Percentiles rank a stretch among this genome's conserved stretches.
Evolutionary conservation across 2,329 filamentous ascomycete genomes (phyloP).

Genomic region (Pseudogymnoascus sp.): DNA sequence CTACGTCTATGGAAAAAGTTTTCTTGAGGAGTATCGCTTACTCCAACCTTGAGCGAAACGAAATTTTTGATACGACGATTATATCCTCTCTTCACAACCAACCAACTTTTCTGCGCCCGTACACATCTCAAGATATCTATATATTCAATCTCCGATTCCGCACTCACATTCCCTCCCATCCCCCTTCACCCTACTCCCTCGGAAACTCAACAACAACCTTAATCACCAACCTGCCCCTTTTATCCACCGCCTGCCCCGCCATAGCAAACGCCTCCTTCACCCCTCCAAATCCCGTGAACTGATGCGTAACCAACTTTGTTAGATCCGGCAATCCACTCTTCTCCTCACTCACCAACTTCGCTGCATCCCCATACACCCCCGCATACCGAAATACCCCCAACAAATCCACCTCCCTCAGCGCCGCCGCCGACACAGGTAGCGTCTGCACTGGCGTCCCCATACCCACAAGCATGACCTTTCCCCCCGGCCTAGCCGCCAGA

Average conservation of each 20-base stretch:
- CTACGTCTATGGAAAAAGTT: too few species aligned
- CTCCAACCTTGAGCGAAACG: too few species aligned
- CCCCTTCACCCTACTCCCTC: constrained; percentile 44
- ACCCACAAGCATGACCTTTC: constrained; percentile 78
- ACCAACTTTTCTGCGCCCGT: too few species aligned
- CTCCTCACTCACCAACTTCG: constrained; percentile 62
- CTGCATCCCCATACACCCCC: constrained; percentile 59
- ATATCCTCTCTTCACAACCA: too few species aligned
- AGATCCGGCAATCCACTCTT: background rate
- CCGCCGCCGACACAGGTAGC: constrained; percentile 87
- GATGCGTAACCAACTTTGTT: background rate
- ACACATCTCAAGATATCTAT: too few species aligned
- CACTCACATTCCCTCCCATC: background rate
- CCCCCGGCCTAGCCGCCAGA: constrained; percentile 61
- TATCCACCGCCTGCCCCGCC: constrained; percentile 78
- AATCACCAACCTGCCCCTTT: constrained; percentile 71
- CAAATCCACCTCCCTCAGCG: constrained; percentile 78
- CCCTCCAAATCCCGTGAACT: constrained; percentile 50
- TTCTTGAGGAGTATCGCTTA: too few species aligned
- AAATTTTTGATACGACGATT: too few species aligned
- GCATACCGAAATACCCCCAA: constrained; percentile 88
- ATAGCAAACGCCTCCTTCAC: constrained; percentile 69
- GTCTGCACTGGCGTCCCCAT: constrained; percentile 84
- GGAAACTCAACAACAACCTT: constrained; percentile 61
- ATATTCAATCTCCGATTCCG: too few species aligned